Percentiles rank a stretch among this genome's conserved stretches.
Conservation (phyloP, 202 grass and related monocot genomes). For the Musa balbisiana region DNA sequence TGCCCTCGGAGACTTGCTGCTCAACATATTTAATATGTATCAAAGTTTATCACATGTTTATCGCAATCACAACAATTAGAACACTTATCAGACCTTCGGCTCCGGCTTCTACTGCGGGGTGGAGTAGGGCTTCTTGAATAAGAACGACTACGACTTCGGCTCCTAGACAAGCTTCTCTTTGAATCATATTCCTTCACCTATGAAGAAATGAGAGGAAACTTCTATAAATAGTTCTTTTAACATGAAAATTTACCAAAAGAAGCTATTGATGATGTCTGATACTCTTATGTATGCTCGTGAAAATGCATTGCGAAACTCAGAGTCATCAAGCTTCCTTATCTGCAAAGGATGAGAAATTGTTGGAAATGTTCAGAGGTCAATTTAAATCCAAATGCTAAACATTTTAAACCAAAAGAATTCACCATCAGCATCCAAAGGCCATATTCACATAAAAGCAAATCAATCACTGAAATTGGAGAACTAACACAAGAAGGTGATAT, state of each 20-base stretch:
- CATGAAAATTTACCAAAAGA: not conserved
- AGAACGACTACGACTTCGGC: constrained; percentile 38
- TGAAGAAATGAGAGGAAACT: constrained; percentile 2
- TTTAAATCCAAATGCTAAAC: not conserved
- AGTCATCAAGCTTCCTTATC: constrained; percentile 93
- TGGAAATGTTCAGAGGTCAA: not conserved
- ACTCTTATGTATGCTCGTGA: constrained; percentile 85
- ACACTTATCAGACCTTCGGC: constrained; percentile 37
- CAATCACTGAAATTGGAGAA: not conserved
- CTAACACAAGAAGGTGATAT: not conserved
- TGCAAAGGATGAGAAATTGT: constrained; percentile 15
- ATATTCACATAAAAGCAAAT: not conserved
- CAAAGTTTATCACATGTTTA: not conserved
- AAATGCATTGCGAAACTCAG: constrained; percentile 95
- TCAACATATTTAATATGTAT: not conserved
- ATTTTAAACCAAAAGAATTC: constrained; percentile 15
- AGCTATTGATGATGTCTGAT: constrained; percentile 1
- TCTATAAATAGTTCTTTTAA: no score
- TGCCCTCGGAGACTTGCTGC: constrained; percentile 39
- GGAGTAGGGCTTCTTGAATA: constrained; percentile 62
- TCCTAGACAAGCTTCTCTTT: constrained; percentile 38
- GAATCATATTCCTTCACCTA: constrained; percentile 72
- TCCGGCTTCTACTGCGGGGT: constrained; percentile 26
- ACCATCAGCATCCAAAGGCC: not conserved
- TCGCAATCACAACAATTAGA: not conserved